phyloP scores from a whole-genome alignment of 768 basidiomycete genomes.

The Podaxis mareebaensis region DNA sequence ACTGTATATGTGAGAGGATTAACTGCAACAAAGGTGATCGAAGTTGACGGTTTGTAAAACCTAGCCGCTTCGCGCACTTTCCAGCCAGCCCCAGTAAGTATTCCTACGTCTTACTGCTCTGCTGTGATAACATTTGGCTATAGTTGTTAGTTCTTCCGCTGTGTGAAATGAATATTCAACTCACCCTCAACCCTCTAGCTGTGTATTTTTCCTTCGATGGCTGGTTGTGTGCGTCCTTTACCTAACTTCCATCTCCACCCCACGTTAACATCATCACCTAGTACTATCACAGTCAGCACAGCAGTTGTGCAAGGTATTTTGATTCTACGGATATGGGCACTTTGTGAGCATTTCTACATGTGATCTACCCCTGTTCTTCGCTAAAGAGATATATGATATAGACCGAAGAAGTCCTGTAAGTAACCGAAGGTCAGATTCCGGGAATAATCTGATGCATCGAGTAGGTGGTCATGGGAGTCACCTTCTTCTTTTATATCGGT shows the following conservation, averaged over 20 bases:
- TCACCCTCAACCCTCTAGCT: conserved; percentile 18
- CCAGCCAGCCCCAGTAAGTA: conserved; percentile 18
- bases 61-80: conserved; percentile 24
- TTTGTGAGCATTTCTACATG: conserved; percentile 22
- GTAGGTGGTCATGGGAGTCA: conserved; percentile 19
- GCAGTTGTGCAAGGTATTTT: conserved; percentile 29
- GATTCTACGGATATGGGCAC: conserved; percentile 27
- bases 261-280: not conserved
- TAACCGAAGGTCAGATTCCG: not conserved
- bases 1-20: conserved; percentile 26
- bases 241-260: not conserved
- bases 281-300: conserved; percentile 22
- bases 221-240: conserved; percentile 22
- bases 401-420: conserved; percentile 22
- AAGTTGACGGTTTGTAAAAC: not conserved
- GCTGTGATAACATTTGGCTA: not conserved
- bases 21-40: not conserved
- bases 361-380: not conserved
- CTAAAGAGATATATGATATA: not conserved
- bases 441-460: not conserved
- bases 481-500: conserved; percentile 29
- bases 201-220: conserved; percentile 32
- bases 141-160: conserved; percentile 1
- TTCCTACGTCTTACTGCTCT: not conserved
- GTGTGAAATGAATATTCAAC: not conserved